phyloP scores from a whole-genome alignment of 2,329 filamentous ascomycete genomes.

The Pyrenophora tritici-repentis region DNA sequence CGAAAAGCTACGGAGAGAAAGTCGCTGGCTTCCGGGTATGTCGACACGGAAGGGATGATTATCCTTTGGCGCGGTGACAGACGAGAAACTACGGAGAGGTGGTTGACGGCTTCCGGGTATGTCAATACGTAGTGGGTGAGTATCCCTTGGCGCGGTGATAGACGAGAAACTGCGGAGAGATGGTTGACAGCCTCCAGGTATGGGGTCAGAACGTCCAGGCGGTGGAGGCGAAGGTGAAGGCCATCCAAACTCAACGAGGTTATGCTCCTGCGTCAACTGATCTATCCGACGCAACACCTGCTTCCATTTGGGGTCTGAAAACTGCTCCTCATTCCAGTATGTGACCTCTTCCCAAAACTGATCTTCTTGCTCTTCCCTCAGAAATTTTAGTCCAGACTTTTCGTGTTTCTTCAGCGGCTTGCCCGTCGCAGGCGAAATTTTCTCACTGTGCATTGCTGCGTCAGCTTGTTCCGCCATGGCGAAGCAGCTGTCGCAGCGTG shows the following conservation, averaged over 20 bases:
- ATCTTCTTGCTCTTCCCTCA: constrained; percentile 13
- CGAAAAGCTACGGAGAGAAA: background rate
- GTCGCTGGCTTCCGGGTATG: background rate
- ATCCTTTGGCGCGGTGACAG: no score
- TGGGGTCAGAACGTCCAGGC: no score
- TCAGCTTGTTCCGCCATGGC: background rate
- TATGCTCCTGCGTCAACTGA: constrained; percentile 10
- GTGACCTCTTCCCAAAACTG: constrained; percentile 10
- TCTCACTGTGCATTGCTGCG: background rate
- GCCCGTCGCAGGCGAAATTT: background rate
- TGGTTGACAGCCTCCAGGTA: background rate
- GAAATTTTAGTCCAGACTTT: constrained; percentile 19
- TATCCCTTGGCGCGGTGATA: no score
- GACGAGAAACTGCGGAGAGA: no score
- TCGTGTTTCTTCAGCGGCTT: constrained; percentile 17
- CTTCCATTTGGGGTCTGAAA: constrained; percentile 18
- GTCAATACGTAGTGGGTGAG: no score
- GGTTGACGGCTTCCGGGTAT: background rate
- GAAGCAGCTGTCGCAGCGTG: no score
- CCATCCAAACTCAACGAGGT: constrained; percentile 2
- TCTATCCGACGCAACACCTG: constrained; percentile 2
- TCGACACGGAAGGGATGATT: no score
- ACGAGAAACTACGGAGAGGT: no score
- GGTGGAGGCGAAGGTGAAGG: background rate
- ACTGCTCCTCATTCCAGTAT: constrained; percentile 17